Base-by-base conservation (phyloP, 441 rosid species). In the Capsella rubella region DNA sequence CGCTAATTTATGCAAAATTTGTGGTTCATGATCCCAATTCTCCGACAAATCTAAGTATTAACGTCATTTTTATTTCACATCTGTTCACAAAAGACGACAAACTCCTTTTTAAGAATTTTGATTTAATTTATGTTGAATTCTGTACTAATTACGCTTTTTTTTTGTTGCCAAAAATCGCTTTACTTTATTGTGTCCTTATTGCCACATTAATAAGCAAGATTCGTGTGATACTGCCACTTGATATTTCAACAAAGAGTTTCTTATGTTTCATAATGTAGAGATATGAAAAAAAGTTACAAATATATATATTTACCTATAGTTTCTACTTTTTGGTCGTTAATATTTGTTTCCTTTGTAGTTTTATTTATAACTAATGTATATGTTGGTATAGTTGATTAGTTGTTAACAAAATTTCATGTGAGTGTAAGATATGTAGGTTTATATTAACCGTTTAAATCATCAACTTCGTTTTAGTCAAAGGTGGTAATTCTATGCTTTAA, bases 21-120 rank as follows among this genome's bases (percentile, higher is more conserved):
- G 66, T 72, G 81, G 81, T 78, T 67, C 28, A 60, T 78, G 81
- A 78, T 73, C 65, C 77, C 74, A 72, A 18, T 46, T 73, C 54
- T 46, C 81, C 81, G 81, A 78, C 78, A 78, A 67, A 46, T 67
- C 15, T 37, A 29, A 67, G 58, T 67, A 67, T 53, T 67, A 60
- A 61, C 70, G 81, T 72, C 78, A 47, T 67, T 61, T 72, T 1
- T 60, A 39, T 72, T 29, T 72, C 67, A 54, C 70, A 55, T 72
- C 66, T 78, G 47, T 27, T 72, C 59, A 42, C 61, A 51, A 61
- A 60, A 72, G 34, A 61, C 54, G 70, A 72, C 77, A 78, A 67
- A 37, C 49, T 72, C 69, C 42, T 78, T 65, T 21, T 72, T 14
- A 34, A 58, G 34, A 34, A 45, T 35, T 21, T 61, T 53, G 46